Conservation (phyloP, 1,284 basidiomycete species). For the Apiotrichum siamense region DNA sequence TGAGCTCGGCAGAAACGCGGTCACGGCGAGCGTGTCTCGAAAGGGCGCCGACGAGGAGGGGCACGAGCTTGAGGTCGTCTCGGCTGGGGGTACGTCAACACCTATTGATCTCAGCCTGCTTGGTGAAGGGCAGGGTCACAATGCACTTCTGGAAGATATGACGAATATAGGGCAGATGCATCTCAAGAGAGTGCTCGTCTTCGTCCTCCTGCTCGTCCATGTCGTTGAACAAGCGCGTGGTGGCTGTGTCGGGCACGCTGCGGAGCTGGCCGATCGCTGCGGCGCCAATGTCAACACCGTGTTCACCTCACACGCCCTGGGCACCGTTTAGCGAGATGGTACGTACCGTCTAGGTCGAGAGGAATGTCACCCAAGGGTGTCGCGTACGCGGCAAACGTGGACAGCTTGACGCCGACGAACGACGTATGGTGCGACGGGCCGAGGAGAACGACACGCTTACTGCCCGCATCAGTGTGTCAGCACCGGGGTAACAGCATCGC, state of each 20-base stretch:
- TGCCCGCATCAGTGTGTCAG: constrained; percentile 38
- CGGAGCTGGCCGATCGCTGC: constrained; percentile 65
- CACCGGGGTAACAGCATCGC: not conserved
- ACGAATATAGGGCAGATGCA: constrained; percentile 90
- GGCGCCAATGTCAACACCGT: too few relatives aligned
- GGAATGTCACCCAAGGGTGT: constrained; percentile 82
- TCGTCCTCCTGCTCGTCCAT: constrained; percentile 72
- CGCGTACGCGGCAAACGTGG: constrained; percentile 65
- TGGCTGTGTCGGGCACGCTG: too few relatives aligned
- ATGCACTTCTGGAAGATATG: constrained; percentile 84
- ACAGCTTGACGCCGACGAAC: constrained; percentile 78
- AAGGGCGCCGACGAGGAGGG: constrained; percentile 85
- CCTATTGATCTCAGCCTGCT: constrained; percentile 53
- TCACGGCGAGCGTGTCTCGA: constrained; percentile 57
- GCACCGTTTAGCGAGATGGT: not conserved
- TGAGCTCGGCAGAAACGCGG: constrained; percentile 63
- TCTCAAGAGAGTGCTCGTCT: constrained; percentile 95
- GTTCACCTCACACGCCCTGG: too few relatives aligned
- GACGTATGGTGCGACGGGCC: constrained; percentile 94
- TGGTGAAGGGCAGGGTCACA: too few relatives aligned
- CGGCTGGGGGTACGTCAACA: constrained; percentile 37
- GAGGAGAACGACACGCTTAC: constrained; percentile 85
- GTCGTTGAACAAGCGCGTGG: constrained; percentile 64
- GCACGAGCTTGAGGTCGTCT: constrained; percentile 68
- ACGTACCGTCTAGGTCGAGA: constrained; percentile 70